A percentile compares a stretch with the other conserved stretches of the same genome.
phyloP scores from a whole-genome alignment of 305 asterid species.

The Withania somnifera region DNA sequence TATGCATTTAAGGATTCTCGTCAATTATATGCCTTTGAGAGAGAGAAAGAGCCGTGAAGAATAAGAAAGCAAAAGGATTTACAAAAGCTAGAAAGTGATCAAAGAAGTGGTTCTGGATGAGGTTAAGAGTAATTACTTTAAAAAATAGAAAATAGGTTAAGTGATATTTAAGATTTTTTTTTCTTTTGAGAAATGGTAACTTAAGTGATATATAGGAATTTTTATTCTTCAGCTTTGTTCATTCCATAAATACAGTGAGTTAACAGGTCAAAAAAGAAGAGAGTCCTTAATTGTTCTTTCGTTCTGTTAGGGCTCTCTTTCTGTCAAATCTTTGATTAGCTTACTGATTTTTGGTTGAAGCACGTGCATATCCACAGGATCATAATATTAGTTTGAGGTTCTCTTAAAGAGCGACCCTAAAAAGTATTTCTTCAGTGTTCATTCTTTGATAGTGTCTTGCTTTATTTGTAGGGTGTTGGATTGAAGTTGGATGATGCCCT shows the following conservation, averaged over 20 bases:
- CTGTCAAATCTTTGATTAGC: background rate
- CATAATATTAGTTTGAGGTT: background rate
- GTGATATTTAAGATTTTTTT: too few relatives aligned
- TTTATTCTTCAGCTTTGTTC: background rate
- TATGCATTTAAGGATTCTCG: background rate
- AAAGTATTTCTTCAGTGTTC: background rate
- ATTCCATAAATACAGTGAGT: background rate
- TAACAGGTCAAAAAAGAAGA: background rate
- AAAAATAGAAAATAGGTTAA: background rate
- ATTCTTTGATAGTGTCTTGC: constrained; percentile 11
- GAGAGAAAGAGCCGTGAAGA: background rate
- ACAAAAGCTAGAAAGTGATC: background rate
- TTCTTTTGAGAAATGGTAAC: too few relatives aligned
- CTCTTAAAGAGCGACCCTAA: background rate
- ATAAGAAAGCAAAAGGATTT: background rate
- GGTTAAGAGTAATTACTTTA: background rate
- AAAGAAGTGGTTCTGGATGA: background rate
- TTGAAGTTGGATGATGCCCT: constrained; percentile 97
- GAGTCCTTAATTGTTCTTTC: background rate
- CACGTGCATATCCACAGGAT: background rate
- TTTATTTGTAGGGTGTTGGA: constrained; percentile 70
- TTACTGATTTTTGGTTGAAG: background rate
- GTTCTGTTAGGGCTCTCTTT: background rate
- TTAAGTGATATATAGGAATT: too few relatives aligned
- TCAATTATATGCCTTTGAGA: background rate